These are phyloP conservation scores for Phytophthora pinifolia DNA, from an alignment of 352 stramenopile genomes.

Conservation along the genomic window DNA sequence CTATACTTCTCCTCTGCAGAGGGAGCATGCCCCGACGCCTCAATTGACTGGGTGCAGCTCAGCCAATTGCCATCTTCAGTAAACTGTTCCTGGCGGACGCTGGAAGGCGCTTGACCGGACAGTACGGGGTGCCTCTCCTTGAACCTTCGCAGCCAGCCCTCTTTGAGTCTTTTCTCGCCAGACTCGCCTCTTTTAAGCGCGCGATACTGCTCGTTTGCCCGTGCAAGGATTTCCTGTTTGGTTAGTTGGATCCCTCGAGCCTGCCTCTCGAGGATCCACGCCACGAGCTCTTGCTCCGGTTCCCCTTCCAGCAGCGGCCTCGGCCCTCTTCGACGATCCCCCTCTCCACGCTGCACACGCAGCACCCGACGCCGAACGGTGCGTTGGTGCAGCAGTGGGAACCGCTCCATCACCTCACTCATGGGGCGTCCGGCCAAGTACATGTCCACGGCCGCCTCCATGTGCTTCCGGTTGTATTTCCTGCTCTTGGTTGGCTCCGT, in stretches of 20 bases:
- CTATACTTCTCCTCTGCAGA: not conserved
- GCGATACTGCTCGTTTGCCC: slow-evolving; percentile 22
- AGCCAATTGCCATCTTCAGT: not conserved
- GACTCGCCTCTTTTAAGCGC: not conserved
- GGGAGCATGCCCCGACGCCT: not conserved
- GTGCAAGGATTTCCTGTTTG: slow-evolving; percentile 19
- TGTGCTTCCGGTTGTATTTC: slow-evolving; percentile 27
- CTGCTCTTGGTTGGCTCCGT: slow-evolving; percentile 7
- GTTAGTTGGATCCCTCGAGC: slow-evolving; percentile 12
- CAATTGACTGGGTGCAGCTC: not conserved
- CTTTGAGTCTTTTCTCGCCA: slow-evolving; percentile 17
- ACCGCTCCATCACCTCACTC: slow-evolving; percentile 15
- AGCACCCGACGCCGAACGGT: slow-evolving; percentile 26
- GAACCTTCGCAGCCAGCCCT: slow-evolving; percentile 26
- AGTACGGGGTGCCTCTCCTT: slow-evolving; percentile 26
- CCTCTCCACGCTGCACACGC: slow-evolving; percentile 23
- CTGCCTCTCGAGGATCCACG: slow-evolving; percentile 23
- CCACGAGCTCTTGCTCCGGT: slow-evolving; percentile 23
- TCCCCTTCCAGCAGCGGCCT: slow-evolving; percentile 19
- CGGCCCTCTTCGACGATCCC: slow-evolving; percentile 21
- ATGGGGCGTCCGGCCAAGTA: slow-evolving; percentile 20
- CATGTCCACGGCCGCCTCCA: slow-evolving; percentile 29
- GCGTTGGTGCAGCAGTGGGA: slow-evolving; percentile 22
- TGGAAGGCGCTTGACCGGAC: slow-evolving; percentile 14
- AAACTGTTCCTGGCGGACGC: not conserved